A percentile compares a stretch with the other conserved stretches of the same genome.
Conservation (phyloP, 2,329 filamentous ascomycete species). For the Fusarium oligoseptatum region DNA sequence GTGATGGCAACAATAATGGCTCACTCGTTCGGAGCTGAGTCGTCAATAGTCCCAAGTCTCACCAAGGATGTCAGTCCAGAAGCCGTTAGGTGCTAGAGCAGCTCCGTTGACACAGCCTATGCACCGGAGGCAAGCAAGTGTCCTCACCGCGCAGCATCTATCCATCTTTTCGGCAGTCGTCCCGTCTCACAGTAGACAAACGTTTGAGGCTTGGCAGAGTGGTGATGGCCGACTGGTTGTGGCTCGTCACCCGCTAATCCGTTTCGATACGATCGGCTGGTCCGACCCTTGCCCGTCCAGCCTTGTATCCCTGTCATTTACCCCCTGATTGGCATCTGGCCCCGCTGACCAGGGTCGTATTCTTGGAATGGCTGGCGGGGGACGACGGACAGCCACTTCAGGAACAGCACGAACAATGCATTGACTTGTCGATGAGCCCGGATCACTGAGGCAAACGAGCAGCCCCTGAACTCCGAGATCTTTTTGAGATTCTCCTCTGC, state of each 20-base stretch:
- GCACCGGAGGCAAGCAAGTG: conserved; percentile 9
- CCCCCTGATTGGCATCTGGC: conserved; percentile 45
- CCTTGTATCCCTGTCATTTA: conserved; percentile 37
- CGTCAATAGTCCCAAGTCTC: conserved; percentile 21
- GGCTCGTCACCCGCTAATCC: conserved; percentile 39
- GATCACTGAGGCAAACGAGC: conserved; percentile 26
- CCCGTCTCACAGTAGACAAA: conserved; percentile 36
- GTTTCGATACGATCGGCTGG: conserved; percentile 38
- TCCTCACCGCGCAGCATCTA: conserved; percentile 19
- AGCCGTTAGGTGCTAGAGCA: conserved; percentile 5
- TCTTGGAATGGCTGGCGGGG: conserved; percentile 34
- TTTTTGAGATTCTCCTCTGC: conserved; percentile 2
- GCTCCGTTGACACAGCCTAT: conserved; percentile 20
- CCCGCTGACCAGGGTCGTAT: conserved; percentile 32
- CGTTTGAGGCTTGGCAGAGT: conserved; percentile 42
- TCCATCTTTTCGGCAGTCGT: conserved; percentile 26
- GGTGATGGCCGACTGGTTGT: conserved; percentile 41
- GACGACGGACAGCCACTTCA: conserved; percentile 28
- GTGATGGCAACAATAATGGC: conserved; percentile 23
- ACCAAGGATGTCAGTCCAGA: conserved; percentile 19
- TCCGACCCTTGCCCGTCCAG: conserved; percentile 32
- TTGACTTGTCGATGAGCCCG: conserved; percentile 30
- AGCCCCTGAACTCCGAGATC: conserved; percentile 11
- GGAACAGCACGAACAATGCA: conserved; percentile 30
- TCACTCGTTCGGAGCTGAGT: conserved; percentile 25